These are phyloP conservation scores for Quercus aquifolioides DNA, from an alignment of 306 rosid species.

Conservation along the genomic window DNA sequence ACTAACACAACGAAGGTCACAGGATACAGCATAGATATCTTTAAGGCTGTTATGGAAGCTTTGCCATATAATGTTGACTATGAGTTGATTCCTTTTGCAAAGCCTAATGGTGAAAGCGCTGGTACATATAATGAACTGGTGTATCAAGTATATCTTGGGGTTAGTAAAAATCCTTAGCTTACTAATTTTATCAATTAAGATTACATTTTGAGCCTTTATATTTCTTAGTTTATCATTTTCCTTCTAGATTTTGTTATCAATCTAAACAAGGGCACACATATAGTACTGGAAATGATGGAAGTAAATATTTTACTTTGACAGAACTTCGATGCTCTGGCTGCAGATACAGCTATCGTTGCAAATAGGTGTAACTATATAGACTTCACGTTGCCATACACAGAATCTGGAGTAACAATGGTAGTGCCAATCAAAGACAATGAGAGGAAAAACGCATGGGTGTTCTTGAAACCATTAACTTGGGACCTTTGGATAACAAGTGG, in stretches of 20 bases:
- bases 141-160: slow-evolving; percentile 31
- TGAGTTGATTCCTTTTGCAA: slow-evolving; percentile 28
- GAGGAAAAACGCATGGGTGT: slow-evolving; percentile 30
- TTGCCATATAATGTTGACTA: slow-evolving; percentile 27
- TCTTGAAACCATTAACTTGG: slow-evolving; percentile 41
- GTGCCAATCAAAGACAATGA: slow-evolving; percentile 23
- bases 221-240: too few relatives aligned
- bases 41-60: slow-evolving; percentile 9
- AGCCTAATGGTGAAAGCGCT: neutral
- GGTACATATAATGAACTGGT: slow-evolving; percentile 32
- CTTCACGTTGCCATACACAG: slow-evolving; percentile 47
- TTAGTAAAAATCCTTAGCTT: neutral
- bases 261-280: neutral
- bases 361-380: slow-evolving; percentile 31
- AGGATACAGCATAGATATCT: slow-evolving; percentile 37
- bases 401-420: slow-evolving; percentile 26
- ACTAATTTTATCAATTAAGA: neutral
- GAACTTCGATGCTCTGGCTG: slow-evolving; percentile 38
- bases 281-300: neutral
- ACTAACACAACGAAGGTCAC: neutral
- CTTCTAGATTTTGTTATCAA: too few relatives aligned
- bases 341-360: slow-evolving; percentile 33
- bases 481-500: slow-evolving; percentile 29
- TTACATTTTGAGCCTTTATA: too few relatives aligned
- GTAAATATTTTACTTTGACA: neutral